phyloP scores from a whole-genome alignment of 768 basidiomycete species.

The Mycena sanguinolenta region DNA sequence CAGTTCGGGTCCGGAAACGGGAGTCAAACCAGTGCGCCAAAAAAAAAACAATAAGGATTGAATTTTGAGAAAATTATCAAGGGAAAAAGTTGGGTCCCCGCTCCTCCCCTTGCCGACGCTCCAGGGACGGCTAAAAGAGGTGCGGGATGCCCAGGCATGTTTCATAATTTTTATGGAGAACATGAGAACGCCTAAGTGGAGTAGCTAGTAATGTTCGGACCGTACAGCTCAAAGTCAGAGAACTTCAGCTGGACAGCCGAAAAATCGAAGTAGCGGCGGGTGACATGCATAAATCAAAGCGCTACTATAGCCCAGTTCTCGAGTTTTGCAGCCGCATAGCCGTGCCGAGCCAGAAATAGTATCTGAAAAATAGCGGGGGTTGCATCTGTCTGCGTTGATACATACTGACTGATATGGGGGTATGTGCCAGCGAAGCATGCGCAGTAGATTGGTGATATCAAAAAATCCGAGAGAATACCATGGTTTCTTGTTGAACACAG shows the following conservation, averaged over 20 bases:
- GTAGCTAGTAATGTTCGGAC: too few relatives aligned
- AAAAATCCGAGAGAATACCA: too few relatives aligned
- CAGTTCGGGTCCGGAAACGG: conserved; percentile 4
- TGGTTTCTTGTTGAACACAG: too few relatives aligned
- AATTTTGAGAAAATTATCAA: background rate
- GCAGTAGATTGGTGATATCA: too few relatives aligned
- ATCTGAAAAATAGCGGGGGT: background rate
- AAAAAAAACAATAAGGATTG: background rate
- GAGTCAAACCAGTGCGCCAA: background rate
- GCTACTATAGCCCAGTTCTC: background rate
- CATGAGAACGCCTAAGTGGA: background rate
- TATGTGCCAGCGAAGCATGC: background rate
- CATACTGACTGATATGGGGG: background rate
- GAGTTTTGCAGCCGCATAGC: background rate
- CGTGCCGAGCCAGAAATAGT: conserved; percentile 1
- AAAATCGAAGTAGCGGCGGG: background rate
- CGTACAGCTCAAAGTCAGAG: background rate
- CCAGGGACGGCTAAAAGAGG: background rate
- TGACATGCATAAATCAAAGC: background rate
- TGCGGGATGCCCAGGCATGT: too few relatives aligned
- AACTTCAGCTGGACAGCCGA: conserved; percentile 3
- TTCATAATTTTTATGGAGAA: too few relatives aligned
- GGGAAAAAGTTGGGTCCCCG: background rate
- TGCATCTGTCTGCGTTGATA: background rate
- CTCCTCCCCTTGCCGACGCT: background rate